Percentiles rank a stretch among this genome's conserved stretches.
Conservation (phyloP, 352 stramenopile species). For the Pythium coloratum region DNA sequence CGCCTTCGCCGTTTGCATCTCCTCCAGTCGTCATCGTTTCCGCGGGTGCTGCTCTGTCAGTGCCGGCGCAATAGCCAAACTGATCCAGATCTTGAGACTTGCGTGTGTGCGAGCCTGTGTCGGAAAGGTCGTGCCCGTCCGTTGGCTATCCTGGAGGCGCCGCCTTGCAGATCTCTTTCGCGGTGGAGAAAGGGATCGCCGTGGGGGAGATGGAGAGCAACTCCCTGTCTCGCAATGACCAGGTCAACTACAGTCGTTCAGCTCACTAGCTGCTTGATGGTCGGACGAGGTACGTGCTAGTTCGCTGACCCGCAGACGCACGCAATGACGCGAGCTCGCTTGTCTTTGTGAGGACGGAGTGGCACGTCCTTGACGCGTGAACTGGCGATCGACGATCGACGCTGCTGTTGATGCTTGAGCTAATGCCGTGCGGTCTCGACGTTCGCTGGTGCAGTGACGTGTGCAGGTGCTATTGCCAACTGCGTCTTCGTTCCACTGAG, state of each 20-base stretch:
- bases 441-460: not conserved
- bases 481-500: slow-evolving; percentile 3
- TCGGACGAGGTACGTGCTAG: not conserved
- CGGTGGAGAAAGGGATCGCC: not conserved
- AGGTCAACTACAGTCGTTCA: not conserved
- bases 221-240: not conserved
- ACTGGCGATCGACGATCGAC: not conserved
- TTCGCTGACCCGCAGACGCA: not conserved
- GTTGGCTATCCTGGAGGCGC: not conserved
- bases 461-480: slow-evolving; percentile 12
- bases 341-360: not conserved
- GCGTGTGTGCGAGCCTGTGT: not conserved
- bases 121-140: slow-evolving; percentile 2
- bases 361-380: too few relatives aligned
- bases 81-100: not conserved
- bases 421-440: not conserved
- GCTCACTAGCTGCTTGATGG: not conserved
- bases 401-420: not conserved
- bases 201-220: not conserved
- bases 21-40: slow-evolving; percentile 19
- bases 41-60: not conserved
- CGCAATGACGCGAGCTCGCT: not conserved
- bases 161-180: not conserved
- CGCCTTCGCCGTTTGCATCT: slow-evolving; percentile 14
- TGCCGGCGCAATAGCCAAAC: not conserved